Evolutionary conservation across 2,329 filamentous ascomycete genomes (phyloP).

Genomic region (Pestalotiopsis sp.): DNA sequence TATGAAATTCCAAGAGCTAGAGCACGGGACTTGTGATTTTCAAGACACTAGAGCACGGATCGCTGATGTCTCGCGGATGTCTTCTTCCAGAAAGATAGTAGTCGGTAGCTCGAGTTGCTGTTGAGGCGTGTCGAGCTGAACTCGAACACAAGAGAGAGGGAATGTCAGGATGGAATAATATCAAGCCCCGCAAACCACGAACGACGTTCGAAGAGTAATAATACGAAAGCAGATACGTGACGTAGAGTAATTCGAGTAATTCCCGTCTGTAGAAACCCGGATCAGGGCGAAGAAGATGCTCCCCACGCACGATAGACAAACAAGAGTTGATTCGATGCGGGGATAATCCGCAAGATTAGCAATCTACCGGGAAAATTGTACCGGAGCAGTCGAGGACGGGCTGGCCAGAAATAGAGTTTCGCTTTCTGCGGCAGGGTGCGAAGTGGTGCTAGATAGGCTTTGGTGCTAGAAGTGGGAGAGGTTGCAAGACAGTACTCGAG

Average conservation of each 20-base stretch:
- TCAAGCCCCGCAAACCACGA: not conserved
- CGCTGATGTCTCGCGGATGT: not conserved
- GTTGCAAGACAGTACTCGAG: not conserved
- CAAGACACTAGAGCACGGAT: not conserved
- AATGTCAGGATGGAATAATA: not conserved
- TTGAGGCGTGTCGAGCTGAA: not conserved
- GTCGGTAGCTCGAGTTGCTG: not conserved
- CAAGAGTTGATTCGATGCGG: not conserved
- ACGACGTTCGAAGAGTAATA: no score
- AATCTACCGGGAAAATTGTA: not conserved
- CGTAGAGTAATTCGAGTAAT: not conserved
- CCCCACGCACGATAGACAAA: not conserved
- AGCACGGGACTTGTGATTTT: not conserved
- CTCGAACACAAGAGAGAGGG: not conserved
- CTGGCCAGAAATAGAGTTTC: slow-evolving; percentile 9
- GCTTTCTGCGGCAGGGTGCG: not conserved
- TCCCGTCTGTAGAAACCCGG: not conserved
- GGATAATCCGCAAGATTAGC: not conserved
- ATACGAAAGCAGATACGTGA: not conserved
- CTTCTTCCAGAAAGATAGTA: not conserved
- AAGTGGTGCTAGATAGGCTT: slow-evolving; percentile 1
- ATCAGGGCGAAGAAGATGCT: not conserved
- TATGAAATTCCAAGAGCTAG: not conserved
- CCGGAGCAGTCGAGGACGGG: not conserved
- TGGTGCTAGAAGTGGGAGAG: slow-evolving; percentile 1